A percentile compares a stretch with the other conserved stretches of the same genome.
These are phyloP conservation scores for Laburnicola sp. DNA, from an alignment of 2,329 filamentous ascomycete genomes.

Conservation along the genomic window DNA sequence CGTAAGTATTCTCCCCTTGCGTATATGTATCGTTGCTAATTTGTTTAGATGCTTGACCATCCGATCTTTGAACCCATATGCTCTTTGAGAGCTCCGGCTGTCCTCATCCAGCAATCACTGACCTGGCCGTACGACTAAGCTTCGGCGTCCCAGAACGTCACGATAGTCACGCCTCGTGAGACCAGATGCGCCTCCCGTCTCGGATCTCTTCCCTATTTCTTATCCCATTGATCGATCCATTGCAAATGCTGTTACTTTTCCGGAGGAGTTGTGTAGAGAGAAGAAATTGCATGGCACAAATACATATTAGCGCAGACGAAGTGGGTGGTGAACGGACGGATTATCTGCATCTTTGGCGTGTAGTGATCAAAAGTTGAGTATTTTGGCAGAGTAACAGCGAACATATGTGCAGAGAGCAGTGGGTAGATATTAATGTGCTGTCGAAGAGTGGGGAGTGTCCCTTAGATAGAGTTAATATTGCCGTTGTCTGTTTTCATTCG, in stretches of 20 bases:
- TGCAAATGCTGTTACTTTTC: conserved; percentile 18
- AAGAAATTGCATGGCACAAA: conserved; percentile 40
- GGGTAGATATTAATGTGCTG: conserved; percentile 39
- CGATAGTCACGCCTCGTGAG: neutral
- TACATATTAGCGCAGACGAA: conserved; percentile 27
- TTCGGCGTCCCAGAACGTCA: conserved; percentile 28
- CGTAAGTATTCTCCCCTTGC: conserved; percentile 68
- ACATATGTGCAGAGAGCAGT: conserved; percentile 23
- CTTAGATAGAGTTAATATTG: conserved; percentile 25
- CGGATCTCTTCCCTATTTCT: conserved; percentile 13
- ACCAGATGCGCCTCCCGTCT: neutral
- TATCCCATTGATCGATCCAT: conserved; percentile 23
- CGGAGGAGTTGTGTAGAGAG: conserved; percentile 33
- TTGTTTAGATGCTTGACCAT: conserved; percentile 74
- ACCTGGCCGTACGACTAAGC: conserved; percentile 2
- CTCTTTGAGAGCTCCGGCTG: conserved; percentile 47
- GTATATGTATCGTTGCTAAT: conserved; percentile 20
- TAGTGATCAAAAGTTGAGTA: conserved; percentile 28
- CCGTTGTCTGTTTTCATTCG: conserved; percentile 21
- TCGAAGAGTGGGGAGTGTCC: conserved; percentile 16
- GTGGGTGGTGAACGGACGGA: conserved; percentile 19
- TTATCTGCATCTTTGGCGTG: conserved; percentile 37
- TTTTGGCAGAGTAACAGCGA: conserved; percentile 30
- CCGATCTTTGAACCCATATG: conserved; percentile 78
- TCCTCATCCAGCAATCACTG: conserved; percentile 55